Conservation (phyloP, 345 rosid species). For the Salix suchowensis region DNA sequence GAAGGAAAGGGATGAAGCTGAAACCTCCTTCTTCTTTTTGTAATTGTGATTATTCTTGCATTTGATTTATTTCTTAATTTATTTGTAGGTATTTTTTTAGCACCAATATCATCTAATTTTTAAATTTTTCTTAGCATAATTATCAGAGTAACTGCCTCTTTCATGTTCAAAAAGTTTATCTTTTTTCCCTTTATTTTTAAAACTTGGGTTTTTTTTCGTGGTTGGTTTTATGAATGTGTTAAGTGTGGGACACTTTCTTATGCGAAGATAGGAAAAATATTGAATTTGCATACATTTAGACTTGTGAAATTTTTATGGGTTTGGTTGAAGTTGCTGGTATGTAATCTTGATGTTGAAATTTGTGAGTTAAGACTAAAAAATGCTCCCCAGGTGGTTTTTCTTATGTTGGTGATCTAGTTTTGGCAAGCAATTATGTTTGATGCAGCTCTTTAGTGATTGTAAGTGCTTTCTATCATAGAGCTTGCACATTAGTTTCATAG, state of each 20-base stretch:
- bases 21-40: constrained; percentile 10
- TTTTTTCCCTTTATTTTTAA: neutral
- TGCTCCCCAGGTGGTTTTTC: neutral
- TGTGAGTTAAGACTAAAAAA: neutral
- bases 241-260: constrained; percentile 6
- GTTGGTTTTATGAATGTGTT: neutral
- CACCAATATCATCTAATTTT: neutral
- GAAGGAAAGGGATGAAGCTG: constrained; percentile 23
- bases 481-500: neutral
- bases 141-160: neutral
- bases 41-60: neutral
- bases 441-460: neutral
- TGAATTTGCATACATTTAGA: neutral
- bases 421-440: neutral
- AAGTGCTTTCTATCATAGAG: neutral
- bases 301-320: neutral
- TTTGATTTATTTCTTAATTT: neutral
- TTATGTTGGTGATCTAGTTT: neutral
- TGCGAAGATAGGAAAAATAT: neutral
- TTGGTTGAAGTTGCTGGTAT: constrained; percentile 7
- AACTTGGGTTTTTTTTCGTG: neutral
- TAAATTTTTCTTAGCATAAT: neutral
- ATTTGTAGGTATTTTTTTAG: neutral
- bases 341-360: neutral
- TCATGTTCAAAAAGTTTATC: neutral